A percentile compares a stretch with the other conserved stretches of the same genome.
Evolutionary conservation across 768 basidiomycete species (phyloP).

Genomic region (Piloderma croceum): DNA sequence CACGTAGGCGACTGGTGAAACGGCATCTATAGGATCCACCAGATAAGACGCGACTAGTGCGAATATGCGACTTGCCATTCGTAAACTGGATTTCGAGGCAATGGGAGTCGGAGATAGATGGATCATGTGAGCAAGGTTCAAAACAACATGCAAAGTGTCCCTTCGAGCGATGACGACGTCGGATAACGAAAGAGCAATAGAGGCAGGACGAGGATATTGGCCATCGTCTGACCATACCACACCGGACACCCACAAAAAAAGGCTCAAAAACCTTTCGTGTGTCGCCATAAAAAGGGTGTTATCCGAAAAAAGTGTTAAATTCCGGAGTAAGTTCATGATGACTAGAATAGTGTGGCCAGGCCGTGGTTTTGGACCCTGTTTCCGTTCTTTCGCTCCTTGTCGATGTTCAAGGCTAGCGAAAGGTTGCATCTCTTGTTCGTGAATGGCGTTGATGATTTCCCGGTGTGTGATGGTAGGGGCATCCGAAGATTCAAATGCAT

Average conservation of each 20-base stretch:
- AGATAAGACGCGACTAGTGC: constrained; percentile 71
- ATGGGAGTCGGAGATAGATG: constrained; percentile 39
- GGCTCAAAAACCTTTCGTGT: constrained; percentile 57
- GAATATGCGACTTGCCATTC: constrained; percentile 54
- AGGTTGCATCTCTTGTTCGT: constrained; percentile 51
- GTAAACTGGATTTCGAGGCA: constrained; percentile 36
- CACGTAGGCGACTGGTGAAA: constrained; percentile 56
- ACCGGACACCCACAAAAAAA: constrained; percentile 65
- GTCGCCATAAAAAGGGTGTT: constrained; percentile 63
- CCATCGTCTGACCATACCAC: constrained; percentile 33
- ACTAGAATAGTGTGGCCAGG: constrained; percentile 59
- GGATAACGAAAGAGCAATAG: constrained; percentile 57
- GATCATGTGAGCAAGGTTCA: constrained; percentile 51
- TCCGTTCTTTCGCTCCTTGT: constrained; percentile 46
- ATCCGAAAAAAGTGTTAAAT: constrained; percentile 70
- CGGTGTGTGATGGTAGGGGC: constrained; percentile 54
- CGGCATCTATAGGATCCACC: constrained; percentile 59
- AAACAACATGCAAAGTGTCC: constrained; percentile 68
- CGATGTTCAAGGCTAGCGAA: constrained; percentile 51
- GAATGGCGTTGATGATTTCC: constrained; percentile 52
- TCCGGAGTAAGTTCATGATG: constrained; percentile 77
- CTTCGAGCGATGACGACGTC: constrained; percentile 73
- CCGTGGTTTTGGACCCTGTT: constrained; percentile 56
- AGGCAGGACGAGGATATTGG: constrained; percentile 36
- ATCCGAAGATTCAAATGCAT: constrained; percentile 22